Evolutionary conservation across 2,329 filamentous ascomycete species (phyloP).

Genomic region (Magnaporthales sp.): DNA sequence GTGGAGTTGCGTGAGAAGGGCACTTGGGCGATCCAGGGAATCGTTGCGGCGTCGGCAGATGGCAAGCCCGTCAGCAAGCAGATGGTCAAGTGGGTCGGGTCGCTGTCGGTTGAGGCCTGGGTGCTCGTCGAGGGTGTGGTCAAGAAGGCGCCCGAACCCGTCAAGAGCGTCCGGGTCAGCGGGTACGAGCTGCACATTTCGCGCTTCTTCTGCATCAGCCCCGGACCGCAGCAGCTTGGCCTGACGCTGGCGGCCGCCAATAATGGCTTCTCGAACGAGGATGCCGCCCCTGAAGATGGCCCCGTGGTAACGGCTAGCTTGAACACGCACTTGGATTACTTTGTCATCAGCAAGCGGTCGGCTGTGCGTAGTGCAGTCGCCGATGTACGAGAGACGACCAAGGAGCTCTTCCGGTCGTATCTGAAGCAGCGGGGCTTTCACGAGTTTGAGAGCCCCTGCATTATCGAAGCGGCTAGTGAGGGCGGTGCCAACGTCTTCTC

Average conservation of each 20-base stretch:
- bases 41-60: slow-evolving; percentile 55
- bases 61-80: slow-evolving; percentile 60
- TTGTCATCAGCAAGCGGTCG: slow-evolving; percentile 83
- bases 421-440: slow-evolving; percentile 67
- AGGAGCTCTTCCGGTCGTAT: slow-evolving; percentile 43
- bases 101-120: slow-evolving; percentile 70
- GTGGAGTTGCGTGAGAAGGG: slow-evolving; percentile 72
- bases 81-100: slow-evolving; percentile 89
- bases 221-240: slow-evolving; percentile 47
- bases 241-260: slow-evolving; percentile 48
- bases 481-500: slow-evolving; percentile 89
- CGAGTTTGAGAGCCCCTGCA: slow-evolving; percentile 80
- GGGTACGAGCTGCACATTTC: slow-evolving; percentile 80
- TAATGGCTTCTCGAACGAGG: slow-evolving; percentile 47
- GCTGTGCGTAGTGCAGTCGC: slow-evolving; percentile 70
- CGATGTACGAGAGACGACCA: slow-evolving; percentile 29
- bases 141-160: slow-evolving; percentile 73
- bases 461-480: slow-evolving; percentile 85
- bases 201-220: slow-evolving; percentile 72
- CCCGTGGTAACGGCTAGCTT: slow-evolving; percentile 66
- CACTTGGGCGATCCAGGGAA: slow-evolving; percentile 73
- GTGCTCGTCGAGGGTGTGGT: slow-evolving; percentile 74
- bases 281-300: slow-evolving; percentile 23
- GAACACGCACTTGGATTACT: slow-evolving; percentile 81
- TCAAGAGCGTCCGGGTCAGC: slow-evolving; percentile 78